Evolutionary conservation across 2,329 filamentous ascomycete species (phyloP), one percentile per base, ranked within the genome.

Genomic region (Alternaria angustiovoidea): DNA sequence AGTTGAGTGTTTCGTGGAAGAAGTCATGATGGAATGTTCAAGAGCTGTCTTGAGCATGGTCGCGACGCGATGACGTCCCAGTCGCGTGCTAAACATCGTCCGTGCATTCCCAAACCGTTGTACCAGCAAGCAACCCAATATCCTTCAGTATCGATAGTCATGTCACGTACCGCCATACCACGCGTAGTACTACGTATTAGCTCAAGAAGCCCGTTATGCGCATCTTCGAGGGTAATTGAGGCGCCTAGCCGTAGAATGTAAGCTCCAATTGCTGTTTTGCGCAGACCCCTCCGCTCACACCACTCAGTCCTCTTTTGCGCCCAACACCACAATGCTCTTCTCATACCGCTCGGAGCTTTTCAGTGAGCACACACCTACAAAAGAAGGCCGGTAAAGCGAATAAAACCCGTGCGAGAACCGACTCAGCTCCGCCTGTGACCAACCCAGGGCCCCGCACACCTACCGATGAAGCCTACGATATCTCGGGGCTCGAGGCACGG

Each of bases 381-480:
- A 88, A 87, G 65, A 87, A 87, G 71, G 83, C 83, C 38, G 83
- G 80, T 28, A 87, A 87, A 68, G 82, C 82, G 52, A 81, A 81
- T 53, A 77, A 79, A 32, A 75, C 70, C 12, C 66, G 76, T 56
- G 73, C 75, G 16, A 74, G 72, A 58, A 69, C 74, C 47, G 76
- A 79, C 30, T 75, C 74, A 14, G 66, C 72, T n/a, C 73, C 78
- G 1, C 71, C 74, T 3, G 67, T 73, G 32, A 61, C 43, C 52
- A 65, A 72, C 51, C 53, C 68, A 9, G 63, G 65, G 1, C 59
- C 59, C 7, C 42, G 64, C 18, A 83, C 78, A 2, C 61, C 77
- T 9, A 76, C 75, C 14, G 82, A 83, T 57, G 86, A 91, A 70
- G 86, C 88, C 1, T 86, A 83, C 71, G 87, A 91, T 75, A 85